phyloP scores from a whole-genome alignment of 2,329 filamentous ascomycete species.

The Pseudogymnoascus sp. region DNA sequence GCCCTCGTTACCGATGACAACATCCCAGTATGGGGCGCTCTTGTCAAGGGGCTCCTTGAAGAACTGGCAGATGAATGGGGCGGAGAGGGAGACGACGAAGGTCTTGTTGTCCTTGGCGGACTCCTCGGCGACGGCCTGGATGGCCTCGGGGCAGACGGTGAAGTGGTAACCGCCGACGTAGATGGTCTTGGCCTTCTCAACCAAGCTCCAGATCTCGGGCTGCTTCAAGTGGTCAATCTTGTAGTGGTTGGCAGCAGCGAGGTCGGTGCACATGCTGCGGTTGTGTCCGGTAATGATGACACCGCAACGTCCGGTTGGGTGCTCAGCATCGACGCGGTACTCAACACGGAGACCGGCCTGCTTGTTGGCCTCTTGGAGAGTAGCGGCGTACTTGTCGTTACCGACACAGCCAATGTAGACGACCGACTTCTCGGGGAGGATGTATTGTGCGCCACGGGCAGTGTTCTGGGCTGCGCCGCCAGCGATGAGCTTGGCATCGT shows the following conservation, averaged over 20 bases:
- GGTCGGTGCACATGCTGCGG: conserved; percentile 88
- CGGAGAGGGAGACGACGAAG: conserved; percentile 86
- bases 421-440: conserved; percentile 81
- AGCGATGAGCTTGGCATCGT: conserved; percentile 87
- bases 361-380: conserved; percentile 76
- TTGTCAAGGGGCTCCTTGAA: conserved; percentile 94
- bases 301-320: conserved; percentile 87
- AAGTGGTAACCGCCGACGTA: conserved; percentile 97
- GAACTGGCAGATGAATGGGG: conserved; percentile 93
- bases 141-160: conserved; percentile 88
- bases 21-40: conserved; percentile 86
- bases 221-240: conserved; percentile 88
- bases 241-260: conserved; percentile 95
- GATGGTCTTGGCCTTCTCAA: conserved; percentile 79
- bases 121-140: conserved; percentile 83
- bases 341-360: conserved; percentile 85
- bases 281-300: conserved; percentile 96
- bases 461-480: conserved; percentile 97
- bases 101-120: conserved; percentile 83
- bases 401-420: conserved; percentile 92
- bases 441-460: conserved; percentile 91
- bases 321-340: conserved; percentile 81
- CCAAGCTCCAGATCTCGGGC: conserved; percentile 84
- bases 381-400: conserved; percentile 90
- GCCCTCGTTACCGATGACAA: conserved; percentile 93